phyloP scores from a whole-genome alignment of 1,284 basidiomycete species.

The Ustilago sp. region DNA sequence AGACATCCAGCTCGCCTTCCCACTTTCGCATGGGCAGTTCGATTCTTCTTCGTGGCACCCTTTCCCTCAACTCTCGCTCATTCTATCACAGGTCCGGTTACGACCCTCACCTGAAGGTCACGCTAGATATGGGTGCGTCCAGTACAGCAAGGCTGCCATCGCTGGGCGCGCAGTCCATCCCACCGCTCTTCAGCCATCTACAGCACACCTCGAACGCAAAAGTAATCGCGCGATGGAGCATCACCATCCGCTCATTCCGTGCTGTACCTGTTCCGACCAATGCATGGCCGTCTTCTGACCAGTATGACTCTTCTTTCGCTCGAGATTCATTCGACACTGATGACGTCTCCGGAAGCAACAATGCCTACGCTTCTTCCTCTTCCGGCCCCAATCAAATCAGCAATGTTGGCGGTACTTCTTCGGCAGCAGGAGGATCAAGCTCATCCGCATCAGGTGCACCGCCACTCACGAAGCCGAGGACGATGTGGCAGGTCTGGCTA shows the following conservation, averaged over 20 bases:
- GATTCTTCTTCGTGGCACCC: conserved; percentile 2
- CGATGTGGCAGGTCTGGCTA: conserved; percentile 52
- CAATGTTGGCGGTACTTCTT: not conserved
- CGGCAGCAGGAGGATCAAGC: conserved; percentile 12
- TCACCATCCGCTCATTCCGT: conserved; percentile 58
- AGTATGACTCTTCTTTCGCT: conserved; percentile 27
- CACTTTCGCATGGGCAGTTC: conserved; percentile 7
- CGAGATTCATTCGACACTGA: not conserved
- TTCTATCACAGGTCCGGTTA: not conserved
- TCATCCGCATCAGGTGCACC: conserved; percentile 36
- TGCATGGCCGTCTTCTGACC: conserved; percentile 33
- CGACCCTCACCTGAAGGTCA: not conserved
- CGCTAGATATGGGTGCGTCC: conserved; percentile 38
- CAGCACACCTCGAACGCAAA: conserved; percentile 45
- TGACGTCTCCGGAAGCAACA: not conserved
- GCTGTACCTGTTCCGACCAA: conserved; percentile 49
- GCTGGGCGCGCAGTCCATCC: conserved; percentile 49
- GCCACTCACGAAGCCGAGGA: conserved; percentile 48
- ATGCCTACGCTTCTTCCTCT: conserved; percentile 8
- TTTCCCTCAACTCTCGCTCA: not conserved
- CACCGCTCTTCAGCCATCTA: conserved; percentile 49
- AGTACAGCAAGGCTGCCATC: conserved; percentile 47
- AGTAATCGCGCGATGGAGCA: conserved; percentile 48
- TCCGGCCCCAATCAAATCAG: conserved; percentile 2
- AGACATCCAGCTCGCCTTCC: not conserved